phyloP scores from a whole-genome alignment of 2,329 filamentous ascomycete genomes.

The Eutypella sp. region DNA sequence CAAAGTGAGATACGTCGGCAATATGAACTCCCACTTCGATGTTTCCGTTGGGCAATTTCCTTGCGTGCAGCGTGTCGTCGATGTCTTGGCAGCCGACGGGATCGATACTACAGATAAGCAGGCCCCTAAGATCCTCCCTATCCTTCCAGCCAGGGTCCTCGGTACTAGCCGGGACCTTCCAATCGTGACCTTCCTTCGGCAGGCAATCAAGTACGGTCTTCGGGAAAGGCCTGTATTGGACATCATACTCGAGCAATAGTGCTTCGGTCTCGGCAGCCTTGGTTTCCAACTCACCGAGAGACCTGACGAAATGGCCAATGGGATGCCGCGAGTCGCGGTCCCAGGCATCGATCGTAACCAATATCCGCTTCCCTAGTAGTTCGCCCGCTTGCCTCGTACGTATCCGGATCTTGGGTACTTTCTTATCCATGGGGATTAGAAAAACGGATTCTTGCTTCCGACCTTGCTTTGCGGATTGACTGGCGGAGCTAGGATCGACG shows the following conservation, averaged over 20 bases:
- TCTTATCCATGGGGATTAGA: slow-evolving; percentile 95
- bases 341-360: slow-evolving; percentile 95
- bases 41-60: slow-evolving; percentile 82
- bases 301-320: slow-evolving; percentile 87
- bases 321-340: slow-evolving; percentile 90
- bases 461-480: slow-evolving; percentile 66
- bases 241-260: slow-evolving; percentile 88
- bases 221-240: slow-evolving; percentile 95
- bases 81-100: slow-evolving; percentile 96
- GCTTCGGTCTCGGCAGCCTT: slow-evolving; percentile 98
- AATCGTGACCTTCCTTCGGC: slow-evolving; percentile 85
- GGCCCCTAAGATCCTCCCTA: slow-evolving; percentile 74
- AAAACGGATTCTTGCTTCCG: slow-evolving; percentile 90
- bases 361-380: slow-evolving; percentile 81
- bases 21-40: slow-evolving; percentile 97
- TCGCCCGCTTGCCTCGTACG: slow-evolving; percentile 86
- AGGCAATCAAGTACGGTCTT: slow-evolving; percentile 93
- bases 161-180: slow-evolving; percentile 77
- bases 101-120: slow-evolving; percentile 96
- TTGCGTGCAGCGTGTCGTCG: slow-evolving; percentile 90
- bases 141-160: slow-evolving; percentile 85
- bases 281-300: slow-evolving; percentile 86
- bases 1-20: slow-evolving; percentile 98
- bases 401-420: slow-evolving; percentile 91
- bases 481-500: slow-evolving; percentile 81